Conservation (phyloP, 768 basidiomycete genomes). For the Tricholomella constricta region DNA sequence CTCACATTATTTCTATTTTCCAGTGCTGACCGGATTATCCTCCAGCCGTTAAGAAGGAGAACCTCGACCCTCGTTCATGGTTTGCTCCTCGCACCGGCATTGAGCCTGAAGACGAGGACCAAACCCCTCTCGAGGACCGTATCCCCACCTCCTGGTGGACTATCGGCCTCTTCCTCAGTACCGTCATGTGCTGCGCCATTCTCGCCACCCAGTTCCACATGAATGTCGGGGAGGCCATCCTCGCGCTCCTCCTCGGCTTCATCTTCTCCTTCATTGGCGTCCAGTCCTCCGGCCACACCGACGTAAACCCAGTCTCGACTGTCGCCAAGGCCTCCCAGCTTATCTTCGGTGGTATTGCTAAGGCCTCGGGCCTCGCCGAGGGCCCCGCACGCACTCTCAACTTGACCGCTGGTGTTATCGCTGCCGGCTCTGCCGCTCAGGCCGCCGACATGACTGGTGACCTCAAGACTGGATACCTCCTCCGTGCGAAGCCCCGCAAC, state of each 20-base stretch:
- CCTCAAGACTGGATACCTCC: conserved; percentile 69
- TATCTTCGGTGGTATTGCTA: conserved; percentile 62
- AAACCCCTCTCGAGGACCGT: conserved; percentile 54
- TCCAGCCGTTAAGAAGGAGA: background rate
- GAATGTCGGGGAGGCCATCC: conserved; percentile 59
- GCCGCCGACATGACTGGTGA: conserved; percentile 68
- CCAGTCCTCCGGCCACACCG: conserved; percentile 59
- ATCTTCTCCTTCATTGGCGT: conserved; percentile 70
- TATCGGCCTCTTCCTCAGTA: conserved; percentile 46
- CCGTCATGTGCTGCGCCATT: conserved; percentile 52
- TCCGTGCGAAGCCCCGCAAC: conserved; percentile 62
- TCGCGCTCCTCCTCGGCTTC: conserved; percentile 61
- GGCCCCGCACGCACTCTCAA: conserved; percentile 47
- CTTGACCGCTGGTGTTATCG: conserved; percentile 53
- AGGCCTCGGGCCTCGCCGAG: conserved; percentile 39
- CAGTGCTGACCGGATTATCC: too few relatives aligned
- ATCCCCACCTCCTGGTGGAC: conserved; percentile 61
- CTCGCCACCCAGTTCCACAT: conserved; percentile 55
- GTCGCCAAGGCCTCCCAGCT: conserved; percentile 67
- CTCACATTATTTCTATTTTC: too few relatives aligned
- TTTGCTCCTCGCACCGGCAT: conserved; percentile 19
- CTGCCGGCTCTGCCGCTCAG: conserved; percentile 58
- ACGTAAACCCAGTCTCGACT: conserved; percentile 62
- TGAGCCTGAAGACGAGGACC: conserved; percentile 48
- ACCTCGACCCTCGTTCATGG: conserved; percentile 1